Percentiles rank a stretch among this genome's conserved stretches.
phyloP scores from a whole-genome alignment of 2,329 filamentous ascomycete species.

The Boeremia exigua region DNA sequence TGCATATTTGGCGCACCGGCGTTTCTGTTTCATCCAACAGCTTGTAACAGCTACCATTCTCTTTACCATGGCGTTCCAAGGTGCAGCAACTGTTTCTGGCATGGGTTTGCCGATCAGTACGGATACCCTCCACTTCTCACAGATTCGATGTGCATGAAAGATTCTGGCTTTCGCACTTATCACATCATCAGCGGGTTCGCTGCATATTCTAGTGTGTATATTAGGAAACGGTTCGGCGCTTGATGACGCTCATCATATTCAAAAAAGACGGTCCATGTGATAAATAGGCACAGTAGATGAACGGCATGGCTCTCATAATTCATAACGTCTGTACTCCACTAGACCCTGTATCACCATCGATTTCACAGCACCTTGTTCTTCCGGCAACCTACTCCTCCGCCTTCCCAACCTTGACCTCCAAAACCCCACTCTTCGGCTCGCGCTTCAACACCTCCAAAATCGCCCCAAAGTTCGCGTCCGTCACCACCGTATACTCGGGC shows the following conservation, averaged over 20 bases:
- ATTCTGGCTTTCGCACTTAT: background rate
- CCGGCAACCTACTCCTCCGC: conserved; percentile 17
- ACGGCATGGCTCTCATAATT: conserved; percentile 12
- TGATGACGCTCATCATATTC: background rate
- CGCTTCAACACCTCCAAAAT: conserved; percentile 38
- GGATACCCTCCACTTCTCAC: conserved; percentile 44
- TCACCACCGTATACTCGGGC: conserved; percentile 45
- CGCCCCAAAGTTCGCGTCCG: conserved; percentile 38
- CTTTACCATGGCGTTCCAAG: conserved; percentile 25
- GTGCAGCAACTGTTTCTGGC: conserved; percentile 4
- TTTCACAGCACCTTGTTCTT: too few species aligned
- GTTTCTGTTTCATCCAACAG: background rate
- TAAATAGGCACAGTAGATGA: conserved; percentile 1
- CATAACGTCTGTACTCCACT: background rate
- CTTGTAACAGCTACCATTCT: background rate
- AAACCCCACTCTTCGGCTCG: conserved; percentile 34
- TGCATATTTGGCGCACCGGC: conserved; percentile 13
- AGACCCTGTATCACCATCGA: background rate
- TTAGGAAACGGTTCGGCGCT: conserved; percentile 1
- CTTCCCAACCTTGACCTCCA: conserved; percentile 43
- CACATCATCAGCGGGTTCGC: background rate
- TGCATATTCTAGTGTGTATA: conserved; percentile 14
- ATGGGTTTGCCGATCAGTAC: conserved; percentile 20
- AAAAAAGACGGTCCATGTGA: background rate
- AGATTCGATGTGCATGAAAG: background rate